phyloP scores from a whole-genome alignment of 768 basidiomycete species.

The Piloderma croceum region DNA sequence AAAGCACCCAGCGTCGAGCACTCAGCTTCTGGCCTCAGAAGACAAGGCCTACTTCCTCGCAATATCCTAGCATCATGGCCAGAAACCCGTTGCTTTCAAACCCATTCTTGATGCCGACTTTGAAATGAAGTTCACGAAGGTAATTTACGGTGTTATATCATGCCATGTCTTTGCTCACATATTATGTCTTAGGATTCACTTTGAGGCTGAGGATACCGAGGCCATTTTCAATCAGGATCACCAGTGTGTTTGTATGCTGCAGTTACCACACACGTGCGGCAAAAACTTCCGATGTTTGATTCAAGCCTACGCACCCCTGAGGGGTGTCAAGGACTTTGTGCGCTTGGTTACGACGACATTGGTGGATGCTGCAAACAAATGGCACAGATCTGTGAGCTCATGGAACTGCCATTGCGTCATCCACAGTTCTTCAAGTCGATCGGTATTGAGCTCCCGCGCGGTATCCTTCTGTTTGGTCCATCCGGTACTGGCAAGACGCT shows the following conservation, averaged over 20 bases:
- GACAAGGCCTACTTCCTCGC: slow-evolving; percentile 95
- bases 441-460: slow-evolving; percentile 98
- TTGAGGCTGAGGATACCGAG: slow-evolving; percentile 92
- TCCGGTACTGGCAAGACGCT: slow-evolving; percentile 99
- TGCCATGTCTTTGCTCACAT: slow-evolving; percentile 12
- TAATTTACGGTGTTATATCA: no score
- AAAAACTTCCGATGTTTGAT: no score
- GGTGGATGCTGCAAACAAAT: slow-evolving; percentile 99
- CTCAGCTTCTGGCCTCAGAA: slow-evolving; percentile 86
- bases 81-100: slow-evolving; percentile 98
- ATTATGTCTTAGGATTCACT: slow-evolving; percentile 7
- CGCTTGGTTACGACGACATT: slow-evolving; percentile 98
- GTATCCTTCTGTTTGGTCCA: slow-evolving; percentile 97
- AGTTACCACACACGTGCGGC: no score
- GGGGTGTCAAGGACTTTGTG: no score
- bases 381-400: slow-evolving; percentile 98
- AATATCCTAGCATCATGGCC: slow-evolving; percentile 91
- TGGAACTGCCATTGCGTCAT: slow-evolving; percentile 95
- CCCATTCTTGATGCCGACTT: slow-evolving; percentile 90
- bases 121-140: slow-evolving; percentile 99
- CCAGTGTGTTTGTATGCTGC: slow-evolving; percentile 94
- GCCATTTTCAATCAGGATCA: slow-evolving; percentile 99
- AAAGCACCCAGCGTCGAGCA: slow-evolving; percentile 72
- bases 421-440: slow-evolving; percentile 99
- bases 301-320: no score